Evolutionary conservation across 108 stramenopile species (phyloP), one percentile per base, ranked within the genome.

Genomic region (Ochromonas danica): DNA sequence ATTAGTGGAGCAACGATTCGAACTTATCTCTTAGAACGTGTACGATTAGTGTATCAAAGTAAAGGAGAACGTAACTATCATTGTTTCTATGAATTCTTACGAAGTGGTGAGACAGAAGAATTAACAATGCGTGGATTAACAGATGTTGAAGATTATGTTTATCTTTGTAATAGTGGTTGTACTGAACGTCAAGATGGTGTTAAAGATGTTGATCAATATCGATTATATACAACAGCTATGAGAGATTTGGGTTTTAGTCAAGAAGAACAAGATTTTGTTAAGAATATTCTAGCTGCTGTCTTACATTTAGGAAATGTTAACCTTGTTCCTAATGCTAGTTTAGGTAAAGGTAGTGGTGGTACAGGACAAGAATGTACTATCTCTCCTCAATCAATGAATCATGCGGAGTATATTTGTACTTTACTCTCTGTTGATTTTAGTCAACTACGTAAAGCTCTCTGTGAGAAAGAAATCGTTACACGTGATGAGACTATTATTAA

Each of bases 221-320:
- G 77, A 30, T 86, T 90, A 35, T 62, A 93, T 31, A 80, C 77
- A 78, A 62, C 78, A 42, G 93, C 91, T 0, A 87, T 91, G 88
- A 41, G 61, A 43, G 84, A 87, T 1, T 86, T 93, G 84, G 86
- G 88, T 42, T 90, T 95, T 60, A 67, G 86, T n/a, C 62, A 70
- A 1, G 83, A 84, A 0, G 93, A 94, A 39, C 82, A 84, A 39
- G 79, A 71, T 3, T 78, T 84, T 39, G 87, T 96, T 1, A 89
- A 92, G 70, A 78, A 85, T 25, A 84, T 91, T 0, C 87, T 89
- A 0, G 86, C 89, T 33, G 91, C 91, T 40, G 67, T 96, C n/a
- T 83, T 96, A 41, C 92, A 94, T 83, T 90, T 91, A 14, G 93
- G 93, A 36, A 96, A 96, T 71, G 72, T 70, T 10, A 40, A 10